These are phyloP conservation scores for Tubosaeta brunneosetosa DNA, from an alignment of 768 basidiomycete species.

Conservation along the genomic window DNA sequence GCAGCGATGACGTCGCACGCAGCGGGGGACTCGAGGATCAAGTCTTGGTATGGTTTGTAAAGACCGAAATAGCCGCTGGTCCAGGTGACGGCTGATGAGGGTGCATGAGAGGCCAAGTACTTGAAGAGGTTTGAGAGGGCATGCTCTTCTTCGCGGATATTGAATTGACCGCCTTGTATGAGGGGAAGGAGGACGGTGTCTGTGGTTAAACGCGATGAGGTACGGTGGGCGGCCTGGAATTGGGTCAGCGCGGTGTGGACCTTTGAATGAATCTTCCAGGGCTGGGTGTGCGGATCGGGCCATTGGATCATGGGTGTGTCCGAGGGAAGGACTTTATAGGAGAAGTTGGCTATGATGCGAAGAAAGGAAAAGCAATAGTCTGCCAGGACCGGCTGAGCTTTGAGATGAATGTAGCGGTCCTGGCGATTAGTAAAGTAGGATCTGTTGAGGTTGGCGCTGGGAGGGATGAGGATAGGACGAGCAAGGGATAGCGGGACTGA, in stretches of 20 bases:
- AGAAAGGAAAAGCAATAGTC: conserved; percentile 85
- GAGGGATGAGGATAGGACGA: conserved; percentile 3
- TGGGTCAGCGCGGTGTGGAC: conserved; percentile 51
- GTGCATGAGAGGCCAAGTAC: conserved; percentile 30
- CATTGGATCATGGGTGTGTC: conserved; percentile 57
- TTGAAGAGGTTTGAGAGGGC: conserved; percentile 55
- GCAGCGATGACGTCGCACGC: conserved; percentile 77
- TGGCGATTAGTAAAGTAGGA: conserved; percentile 95
- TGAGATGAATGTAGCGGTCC: conserved; percentile 87
- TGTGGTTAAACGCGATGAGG: conserved; percentile 1
- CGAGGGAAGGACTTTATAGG: conserved; percentile 45
- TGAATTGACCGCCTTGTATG: conserved; percentile 87
- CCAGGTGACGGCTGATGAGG: conserved; percentile 61
- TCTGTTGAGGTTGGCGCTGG: conserved; percentile 85
- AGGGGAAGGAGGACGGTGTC: conserved; percentile 70
- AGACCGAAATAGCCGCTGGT: conserved; percentile 97
- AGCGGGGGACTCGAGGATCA: conserved; percentile 55
- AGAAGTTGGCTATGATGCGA: conserved; percentile 61
- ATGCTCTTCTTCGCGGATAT: conserved; percentile 80
- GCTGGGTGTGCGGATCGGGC: conserved; percentile 61
- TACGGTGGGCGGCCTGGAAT: conserved; percentile 51
- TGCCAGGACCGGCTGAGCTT: conserved; percentile 54
- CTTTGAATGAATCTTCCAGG: conserved; percentile 61
- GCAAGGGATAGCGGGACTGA: conserved; percentile 33
- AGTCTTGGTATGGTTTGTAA: conserved; percentile 71